Evolutionary conservation across 805 yeast species (phyloP).

Genomic region (Wickerhamiella occidentalis): DNA sequence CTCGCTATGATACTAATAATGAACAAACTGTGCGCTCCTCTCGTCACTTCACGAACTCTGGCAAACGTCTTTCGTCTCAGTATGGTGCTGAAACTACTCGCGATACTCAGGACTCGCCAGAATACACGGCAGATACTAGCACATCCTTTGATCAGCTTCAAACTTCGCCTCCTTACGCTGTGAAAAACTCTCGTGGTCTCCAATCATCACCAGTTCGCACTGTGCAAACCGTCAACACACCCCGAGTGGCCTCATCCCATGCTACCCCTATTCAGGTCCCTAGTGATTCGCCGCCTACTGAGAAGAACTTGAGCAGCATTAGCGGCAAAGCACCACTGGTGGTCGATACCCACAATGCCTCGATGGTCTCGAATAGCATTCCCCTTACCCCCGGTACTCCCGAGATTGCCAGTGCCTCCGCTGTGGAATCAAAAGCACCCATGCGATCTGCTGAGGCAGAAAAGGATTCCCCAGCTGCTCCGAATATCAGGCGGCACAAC

Average conservation of each 20-base stretch:
- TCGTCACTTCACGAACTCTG: not conserved
- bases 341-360: not conserved
- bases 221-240: not conserved
- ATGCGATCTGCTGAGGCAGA: not conserved
- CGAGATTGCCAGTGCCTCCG: not conserved
- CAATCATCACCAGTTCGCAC: not conserved
- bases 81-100: not conserved
- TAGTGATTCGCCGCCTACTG: not conserved
- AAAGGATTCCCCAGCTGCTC: slow-evolving; percentile 1
- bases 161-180: not conserved
- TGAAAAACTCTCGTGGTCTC: not conserved
- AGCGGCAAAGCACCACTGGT: not conserved
- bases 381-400: not conserved
- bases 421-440: not conserved
- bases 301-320: not conserved
- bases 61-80: not conserved
- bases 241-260: not conserved
- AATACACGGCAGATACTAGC: not conserved
- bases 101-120: not conserved
- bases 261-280: not conserved
- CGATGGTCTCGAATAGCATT: not conserved
- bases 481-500: not conserved
- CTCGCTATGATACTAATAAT: not conserved
- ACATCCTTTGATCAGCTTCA: not conserved
- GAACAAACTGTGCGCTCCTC: too few relatives aligned